Evolutionary conservation across 331 rosid genomes (phyloP), one percentile per base, ranked within the genome.

Genomic region (Quercus lobata): DNA sequence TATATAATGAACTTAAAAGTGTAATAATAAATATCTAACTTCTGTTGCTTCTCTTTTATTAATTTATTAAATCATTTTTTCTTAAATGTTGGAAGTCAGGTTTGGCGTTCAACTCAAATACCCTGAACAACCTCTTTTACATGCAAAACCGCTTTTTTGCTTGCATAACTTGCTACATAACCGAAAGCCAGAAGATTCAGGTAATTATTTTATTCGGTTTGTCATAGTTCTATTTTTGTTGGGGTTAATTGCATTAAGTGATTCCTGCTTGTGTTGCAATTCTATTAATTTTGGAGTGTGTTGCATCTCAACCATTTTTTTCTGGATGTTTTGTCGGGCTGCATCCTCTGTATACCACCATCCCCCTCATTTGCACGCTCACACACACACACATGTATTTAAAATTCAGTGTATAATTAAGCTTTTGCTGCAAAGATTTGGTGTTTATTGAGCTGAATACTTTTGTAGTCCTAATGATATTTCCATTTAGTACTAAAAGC

Each of bases 51-150:
- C 3, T 34, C 24, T 68, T 35, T 19, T 66, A 62, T 32, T 32
- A 66, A 30, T 34, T 66, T 1, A 17, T 68, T 14, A 18, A 17
- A 14, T 22, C 1, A 68, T 68, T 34, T n/a, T 68, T 32, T 68
- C 52, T 35, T 19, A 4, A 34, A 68, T 68, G 69, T 81, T 56
- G 75, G 73, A 79, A 81, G 55, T 78, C 96, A 95, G 99, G 88
- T 88, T 81, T 86, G 86, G 77, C 80, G 87, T 90, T 90, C 78
- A 68, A 70, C 98, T 93, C 75, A 81, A 83, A 85, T 83, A 52
- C 84, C 99, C 99, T 0, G 72, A 80, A 82, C 99, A 95, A 85
- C 96, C 92, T 57, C 92, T 95, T 90, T 86, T 95, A 63, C 82
- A 21, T 17, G 98, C 85, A 58, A 93, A 95, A 80, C 98, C 89